Evolutionary conservation across 2,329 filamentous ascomycete genomes (phyloP), one percentile per base, ranked within the genome.

Genomic region (Fusarium odoratissimum): DNA sequence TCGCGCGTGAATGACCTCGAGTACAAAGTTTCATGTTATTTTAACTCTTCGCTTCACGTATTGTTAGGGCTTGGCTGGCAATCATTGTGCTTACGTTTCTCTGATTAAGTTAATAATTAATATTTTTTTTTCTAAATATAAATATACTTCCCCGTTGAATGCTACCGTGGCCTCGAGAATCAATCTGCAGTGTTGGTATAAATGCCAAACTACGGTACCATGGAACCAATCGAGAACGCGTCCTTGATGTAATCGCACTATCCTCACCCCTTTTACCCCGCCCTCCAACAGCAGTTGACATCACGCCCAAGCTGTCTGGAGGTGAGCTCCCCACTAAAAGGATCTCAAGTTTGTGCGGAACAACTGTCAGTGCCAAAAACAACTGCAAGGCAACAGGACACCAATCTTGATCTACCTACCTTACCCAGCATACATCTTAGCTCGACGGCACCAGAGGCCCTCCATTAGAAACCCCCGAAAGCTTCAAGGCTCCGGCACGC

Each of bases 251-350:
- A 68, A 75, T 77, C 12, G 44, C 67, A 55, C 74, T 77, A 77
- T 49, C 52, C 38, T 48, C 75, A 77, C 75, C 56, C 75, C 75
- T 48, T 35, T 51, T 77, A 71, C 75, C 75, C 75, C 75, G 72
- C 75, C 70, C 69, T 74, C 37, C 46, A 13, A 57, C 54, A 57
- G 54, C 19, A 37, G 45, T 60, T 61, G 64, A 60, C 33, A 69
- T 61, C 69, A 77, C 75, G 45, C 72, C 75, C 56, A 59, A 49
- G 28, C 42, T 56, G 30, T 42, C 33, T 16, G 11, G 31, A 61
- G 28, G 51, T 42, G 66, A 68, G 66, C 55, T 71, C 60, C 40
- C 55, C 67, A 73, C 57, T 57, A 73, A 64, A 73, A 73, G 67
- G 45, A 67, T 60, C 55, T 49, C 41, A 49, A 37, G 31, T 37